Conservation (phyloP, 176 grass and related monocot genomes). For the Pontederia crassipes region DNA sequence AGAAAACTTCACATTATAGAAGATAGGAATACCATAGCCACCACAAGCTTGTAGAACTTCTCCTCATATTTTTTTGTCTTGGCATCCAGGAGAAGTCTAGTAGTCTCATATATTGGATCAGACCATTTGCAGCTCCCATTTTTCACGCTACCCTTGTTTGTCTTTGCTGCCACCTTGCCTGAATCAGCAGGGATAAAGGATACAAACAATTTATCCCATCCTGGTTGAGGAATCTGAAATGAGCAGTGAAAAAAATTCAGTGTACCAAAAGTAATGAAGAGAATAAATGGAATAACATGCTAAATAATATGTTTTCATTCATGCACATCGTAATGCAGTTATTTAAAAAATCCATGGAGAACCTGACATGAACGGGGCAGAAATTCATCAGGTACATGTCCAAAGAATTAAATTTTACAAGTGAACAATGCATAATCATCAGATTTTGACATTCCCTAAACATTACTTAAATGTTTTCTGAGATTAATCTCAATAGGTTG, state of each 20-base stretch:
- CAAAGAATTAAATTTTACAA: no score
- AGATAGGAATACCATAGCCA: slow-evolving; percentile 57
- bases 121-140: slow-evolving; percentile 93
- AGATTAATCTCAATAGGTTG: no score
- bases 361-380: no score
- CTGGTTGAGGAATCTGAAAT: slow-evolving; percentile 80
- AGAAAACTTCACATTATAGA: no score
- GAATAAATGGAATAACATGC: not conserved
- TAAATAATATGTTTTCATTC: no score
- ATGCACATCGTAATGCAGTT: no score
- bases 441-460: no score
- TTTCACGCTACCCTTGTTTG: slow-evolving; percentile 90
- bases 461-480: no score
- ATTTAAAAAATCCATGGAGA: no score
- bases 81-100: slow-evolving; percentile 83
- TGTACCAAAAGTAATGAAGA: slow-evolving; percentile 4
- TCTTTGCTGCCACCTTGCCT: slow-evolving; percentile 78
- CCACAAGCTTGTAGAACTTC: slow-evolving; percentile 85
- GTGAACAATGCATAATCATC: no score
- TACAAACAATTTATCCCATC: slow-evolving; percentile 97
- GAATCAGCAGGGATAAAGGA: slow-evolving; percentile 84
- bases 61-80: slow-evolving; percentile 87
- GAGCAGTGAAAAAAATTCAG: slow-evolving; percentile 23
- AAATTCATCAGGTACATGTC: no score
- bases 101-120: slow-evolving; percentile 97